Base-by-base conservation (phyloP, 805 yeast genomes). In the Sugiyamaella chiloensis region DNA sequence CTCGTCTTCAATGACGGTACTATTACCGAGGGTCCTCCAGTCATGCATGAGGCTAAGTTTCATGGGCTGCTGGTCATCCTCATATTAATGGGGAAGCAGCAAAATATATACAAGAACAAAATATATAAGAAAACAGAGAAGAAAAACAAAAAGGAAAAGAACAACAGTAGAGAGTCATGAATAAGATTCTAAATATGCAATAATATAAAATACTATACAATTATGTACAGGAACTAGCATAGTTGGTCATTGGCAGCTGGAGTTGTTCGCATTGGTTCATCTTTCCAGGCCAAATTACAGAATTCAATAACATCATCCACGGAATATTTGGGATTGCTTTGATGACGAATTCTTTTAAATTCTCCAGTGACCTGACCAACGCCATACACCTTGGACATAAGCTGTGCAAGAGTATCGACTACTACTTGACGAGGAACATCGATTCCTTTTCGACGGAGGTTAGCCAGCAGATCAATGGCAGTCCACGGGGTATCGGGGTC, bases 281-380 rank as follows among this genome's bases (percentile, higher is more conserved):
- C 34, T 19, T 40, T 26, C 42, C 42, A 40, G n/a, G 42, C 42
- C 32, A 40, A n/a, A 40, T 40, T 40, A 27, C 42, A 40, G 32
- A 26, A 40, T n/a, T 40, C 42, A n/a, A 40, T 26, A 40, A 40
- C 16, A 12, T 8, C 16, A 21, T 40, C 31, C 14, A 26, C 9
- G 2, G 23, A 14, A 16, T 23, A 17, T 7, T 24, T 26, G 12
- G 42, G 42, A 26, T 40, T 26, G 3, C 21, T 14, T 24, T 40
- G 42, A n/a, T 40, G 20, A 8, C 21, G 5, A 23, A 40, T 20
- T 6, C 42, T 19, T 24, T 40, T 40, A 3, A 24, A 26, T 9
- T 40, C 32, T 12, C 42, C 42, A 17, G 14, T 12, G 2, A 26
- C 31, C 2, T 12, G 6, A 14, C 16, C 32, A 19, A 5, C 19